Evolutionary conservation across 2,329 filamentous ascomycete genomes (phyloP), one percentile per base, ranked within the genome.

Genomic region (Zymoseptoria pseudotritici): DNA sequence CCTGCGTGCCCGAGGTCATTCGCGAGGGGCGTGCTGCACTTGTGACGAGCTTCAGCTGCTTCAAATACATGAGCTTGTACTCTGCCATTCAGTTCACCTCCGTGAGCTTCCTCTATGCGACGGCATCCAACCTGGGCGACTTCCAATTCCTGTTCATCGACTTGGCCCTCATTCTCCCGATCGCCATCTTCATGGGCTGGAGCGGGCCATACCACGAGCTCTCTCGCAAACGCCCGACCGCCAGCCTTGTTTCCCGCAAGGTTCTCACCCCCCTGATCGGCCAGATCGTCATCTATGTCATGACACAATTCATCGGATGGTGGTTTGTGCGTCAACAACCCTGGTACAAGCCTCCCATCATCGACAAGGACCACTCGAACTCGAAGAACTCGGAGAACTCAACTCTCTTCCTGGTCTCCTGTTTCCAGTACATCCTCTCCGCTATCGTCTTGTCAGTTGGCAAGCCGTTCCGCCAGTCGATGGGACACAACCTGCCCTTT

Each of bases 121-220:
- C 87, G 7, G 95, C 89, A 10, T 96, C 90, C 8, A 99, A 99
- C 72, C 80, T 99, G 5, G 95, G 94, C 55, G 94, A 99, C 74
- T 97, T 99, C 72, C 94, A 97, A 80, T 99, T 97, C 73, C 81
- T 99, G 3, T 97, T 93, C 75, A 97, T 99, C 70, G 94, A 99
- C 69, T 81, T 99, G 13, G 80, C 88, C 3, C 84, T 99, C 59
- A 99, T 99, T 70, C 79, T 99, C 2, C 94, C 94, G 4, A 96
- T 99, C 68, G 94, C 94, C 22, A 90, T 99, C 61, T 97, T 97
- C 74, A 99, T 99, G 94, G 92, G 94, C 66, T 97, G 95, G 94
- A 91, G 90, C 22, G 91, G 89, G 5, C 89, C 95, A 1, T 91
- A 88, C 70, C 86, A 86, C 2, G 79, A 82, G 46, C 83, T 99